Evolutionary conservation across 768 basidiomycete species (phyloP), one percentile per base, ranked within the genome.

Genomic region (Rhizopogon rudus): DNA sequence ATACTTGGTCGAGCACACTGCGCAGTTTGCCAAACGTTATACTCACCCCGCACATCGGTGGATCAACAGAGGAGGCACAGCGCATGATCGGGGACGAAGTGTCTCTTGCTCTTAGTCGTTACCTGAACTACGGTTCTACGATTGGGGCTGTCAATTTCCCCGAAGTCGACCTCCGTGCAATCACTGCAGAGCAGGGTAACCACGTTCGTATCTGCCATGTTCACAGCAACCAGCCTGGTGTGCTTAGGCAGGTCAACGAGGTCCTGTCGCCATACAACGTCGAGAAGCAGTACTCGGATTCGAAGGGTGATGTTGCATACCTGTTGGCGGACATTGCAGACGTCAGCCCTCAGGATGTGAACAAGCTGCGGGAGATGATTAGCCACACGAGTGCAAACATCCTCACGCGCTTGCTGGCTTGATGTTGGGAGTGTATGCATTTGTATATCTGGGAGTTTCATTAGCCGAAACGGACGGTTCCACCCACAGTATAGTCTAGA

Each of bases 201-300:
- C 80, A 88, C 65, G 83, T 98, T 60, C 89, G 97, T 59, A 78
- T 99, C 35, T 98, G 97, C 74, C 85, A 98, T 71, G 89, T 97
- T 48, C 97, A 99, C 81, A 85, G 79, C 71, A 99, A 99, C 75
- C 83, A 89, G 71, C 93, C 93, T 50, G 94, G 93, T 78, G 97
- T 98, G 46, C 86, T 99, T 66, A 87, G 84, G 65, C 83, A 86
- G 66, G 91, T 99, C 78, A 99, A 99, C 80, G 90, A 95, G 62
- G 88, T 90, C 31, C 76, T 99, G 41, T 89, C 90, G 48, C 87
- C 92, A 40, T 93, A 95, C 81, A 98, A 99, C 72, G 95, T 99
- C 68, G 94, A 96, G 75, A 98, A 98, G 77, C 97, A 98, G 74
- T 98, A 88, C 73, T 94, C 96, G n/a, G 97, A 99, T 67, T 93